These are phyloP conservation scores for Myrmaecium sp. DNA, from an alignment of 2,329 filamentous ascomycete species.

Conservation along the genomic window DNA sequence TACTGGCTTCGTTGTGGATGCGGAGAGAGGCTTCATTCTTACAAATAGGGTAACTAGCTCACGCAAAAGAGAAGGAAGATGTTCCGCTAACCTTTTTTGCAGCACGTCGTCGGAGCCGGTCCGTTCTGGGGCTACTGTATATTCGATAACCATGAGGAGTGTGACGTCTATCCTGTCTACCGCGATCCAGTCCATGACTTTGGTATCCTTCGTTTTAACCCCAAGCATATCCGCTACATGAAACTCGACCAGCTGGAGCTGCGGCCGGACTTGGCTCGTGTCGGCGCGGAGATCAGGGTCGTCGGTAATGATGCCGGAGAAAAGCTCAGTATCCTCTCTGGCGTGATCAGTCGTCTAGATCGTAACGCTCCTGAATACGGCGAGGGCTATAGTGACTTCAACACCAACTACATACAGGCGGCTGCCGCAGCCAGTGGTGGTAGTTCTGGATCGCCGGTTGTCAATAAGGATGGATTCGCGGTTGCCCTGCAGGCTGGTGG, in stretches of 20 bases:
- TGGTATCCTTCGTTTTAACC: constrained; percentile 90
- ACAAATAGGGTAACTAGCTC: constrained; percentile 26
- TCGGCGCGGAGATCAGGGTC: constrained; percentile 87
- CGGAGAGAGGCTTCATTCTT: constrained; percentile 58
- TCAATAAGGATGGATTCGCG: constrained; percentile 84
- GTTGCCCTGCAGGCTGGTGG: constrained; percentile 90
- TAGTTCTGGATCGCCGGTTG: constrained; percentile 94
- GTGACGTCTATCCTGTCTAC: constrained; percentile 91
- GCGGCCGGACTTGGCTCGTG: constrained; percentile 66
- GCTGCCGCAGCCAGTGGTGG: constrained; percentile 92
- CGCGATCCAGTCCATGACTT: constrained; percentile 98
- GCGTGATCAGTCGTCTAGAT: constrained; percentile 89
- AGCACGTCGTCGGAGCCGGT: constrained; percentile 81
- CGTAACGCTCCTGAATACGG: constrained; percentile 96
- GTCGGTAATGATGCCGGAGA: constrained; percentile 98
- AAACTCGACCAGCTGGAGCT: constrained; percentile 63
- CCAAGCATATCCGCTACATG: constrained; percentile 95
- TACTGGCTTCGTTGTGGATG: constrained; percentile 94
- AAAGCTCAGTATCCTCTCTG: constrained; percentile 93
- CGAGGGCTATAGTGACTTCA: constrained; percentile 97
- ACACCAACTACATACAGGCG: constrained; percentile 89
- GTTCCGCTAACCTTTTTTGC: constrained; percentile 19
- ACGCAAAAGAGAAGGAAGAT: background rate
- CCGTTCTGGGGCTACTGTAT: constrained; percentile 98
- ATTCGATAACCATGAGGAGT: constrained; percentile 95